Conservation (phyloP, 2,329 filamentous ascomycete genomes). For the Fusarium sp. region DNA sequence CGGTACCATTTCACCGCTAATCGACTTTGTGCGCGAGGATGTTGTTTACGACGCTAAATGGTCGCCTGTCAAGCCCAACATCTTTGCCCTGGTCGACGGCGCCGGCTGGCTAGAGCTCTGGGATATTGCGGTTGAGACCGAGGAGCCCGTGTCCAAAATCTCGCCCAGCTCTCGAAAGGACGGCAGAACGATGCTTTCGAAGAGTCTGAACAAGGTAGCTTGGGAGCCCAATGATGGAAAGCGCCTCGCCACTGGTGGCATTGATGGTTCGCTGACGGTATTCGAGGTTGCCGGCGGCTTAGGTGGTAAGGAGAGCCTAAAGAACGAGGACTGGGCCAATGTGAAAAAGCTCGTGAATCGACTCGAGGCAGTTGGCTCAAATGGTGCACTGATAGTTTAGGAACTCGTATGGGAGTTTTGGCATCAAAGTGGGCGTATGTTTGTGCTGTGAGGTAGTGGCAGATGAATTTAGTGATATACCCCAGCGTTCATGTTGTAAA, state of each 20-base stretch:
- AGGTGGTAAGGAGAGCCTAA: conserved; percentile 83
- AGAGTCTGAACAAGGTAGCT: conserved; percentile 91
- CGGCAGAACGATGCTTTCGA: conserved; percentile 74
- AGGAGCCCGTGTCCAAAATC: conserved; percentile 87
- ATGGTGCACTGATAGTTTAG: conserved; percentile 56
- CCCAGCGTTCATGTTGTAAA: conserved; percentile 13
- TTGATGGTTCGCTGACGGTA: conserved; percentile 88
- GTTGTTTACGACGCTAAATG: conserved; percentile 96
- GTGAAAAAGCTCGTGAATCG: conserved; percentile 89
- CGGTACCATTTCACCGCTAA: conserved; percentile 72
- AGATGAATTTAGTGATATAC: conserved; percentile 40
- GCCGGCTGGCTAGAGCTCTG: conserved; percentile 92
- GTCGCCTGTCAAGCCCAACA: conserved; percentile 92
- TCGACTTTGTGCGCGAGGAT: conserved; percentile 94
- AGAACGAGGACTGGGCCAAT: conserved; percentile 89
- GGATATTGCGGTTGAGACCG: conserved; percentile 91
- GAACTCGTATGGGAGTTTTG: conserved; percentile 26
- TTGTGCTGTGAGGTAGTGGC: conserved; percentile 31
- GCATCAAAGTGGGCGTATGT: conserved; percentile 26
- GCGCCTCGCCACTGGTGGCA: conserved; percentile 86
- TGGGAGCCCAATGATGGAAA: conserved; percentile 94
- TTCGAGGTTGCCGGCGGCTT: conserved; percentile 89
- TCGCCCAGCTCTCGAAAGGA: conserved; percentile 73
- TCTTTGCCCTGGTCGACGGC: conserved; percentile 94
- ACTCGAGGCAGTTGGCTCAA: conserved; percentile 70